Percentiles rank a stretch among this genome's conserved stretches.
These are phyloP conservation scores for Massarina eburnea DNA, from an alignment of 2,329 filamentous ascomycete genomes.

Conservation along the genomic window DNA sequence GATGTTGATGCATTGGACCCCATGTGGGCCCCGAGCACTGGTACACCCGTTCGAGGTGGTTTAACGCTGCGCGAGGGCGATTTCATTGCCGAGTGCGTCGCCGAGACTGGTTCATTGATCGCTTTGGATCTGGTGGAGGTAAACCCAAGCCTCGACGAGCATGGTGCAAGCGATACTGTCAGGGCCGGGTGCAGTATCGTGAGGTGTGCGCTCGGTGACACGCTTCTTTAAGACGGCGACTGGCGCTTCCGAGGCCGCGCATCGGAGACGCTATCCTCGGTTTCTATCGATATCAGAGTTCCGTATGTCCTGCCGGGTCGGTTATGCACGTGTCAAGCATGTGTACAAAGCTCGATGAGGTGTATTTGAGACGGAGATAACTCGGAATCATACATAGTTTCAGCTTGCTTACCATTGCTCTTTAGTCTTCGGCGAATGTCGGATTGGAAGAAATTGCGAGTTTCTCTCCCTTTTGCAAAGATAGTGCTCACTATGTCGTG, in stretches of 20 bases:
- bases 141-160: conserved; percentile 51
- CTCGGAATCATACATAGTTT: not conserved
- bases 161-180: conserved; percentile 81
- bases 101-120: conserved; percentile 58
- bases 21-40: conserved; percentile 93
- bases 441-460: too few species aligned
- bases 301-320: too few species aligned
- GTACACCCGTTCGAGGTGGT: conserved; percentile 90
- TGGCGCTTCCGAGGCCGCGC: too few species aligned
- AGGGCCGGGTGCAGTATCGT: conserved; percentile 89
- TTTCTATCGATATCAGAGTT: too few species aligned
- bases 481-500: too few species aligned
- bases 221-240: conserved; percentile 63
- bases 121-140: conserved; percentile 61
- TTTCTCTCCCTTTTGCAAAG: too few species aligned
- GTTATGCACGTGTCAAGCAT: too few species aligned
- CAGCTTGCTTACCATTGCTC: too few species aligned
- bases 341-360: too few species aligned
- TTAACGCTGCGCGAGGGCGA: conserved; percentile 93
- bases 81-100: conserved; percentile 80
- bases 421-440: too few species aligned
- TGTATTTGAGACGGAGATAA: too few species aligned
- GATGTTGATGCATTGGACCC: conserved; percentile 97
- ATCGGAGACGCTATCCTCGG: too few species aligned
- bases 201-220: conserved; percentile 88